Conservation (phyloP, 2,329 filamentous ascomycete species). For the Paecilomyces variotii region DNA sequence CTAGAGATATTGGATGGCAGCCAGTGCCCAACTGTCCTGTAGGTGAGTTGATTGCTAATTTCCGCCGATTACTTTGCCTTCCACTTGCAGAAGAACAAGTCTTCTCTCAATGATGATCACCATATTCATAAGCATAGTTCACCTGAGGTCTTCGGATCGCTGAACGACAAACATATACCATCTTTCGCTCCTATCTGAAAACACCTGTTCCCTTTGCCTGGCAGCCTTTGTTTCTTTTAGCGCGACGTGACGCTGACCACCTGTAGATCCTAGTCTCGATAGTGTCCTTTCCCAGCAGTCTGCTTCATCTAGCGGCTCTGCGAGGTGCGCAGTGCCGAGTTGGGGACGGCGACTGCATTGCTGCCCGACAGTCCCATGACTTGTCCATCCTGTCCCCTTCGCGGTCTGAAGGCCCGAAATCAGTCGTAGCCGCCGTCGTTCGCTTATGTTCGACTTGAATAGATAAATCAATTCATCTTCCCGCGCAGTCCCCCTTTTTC, state of each 20-base stretch:
- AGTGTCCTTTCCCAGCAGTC: too few species aligned
- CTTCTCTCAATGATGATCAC: constrained; percentile 16
- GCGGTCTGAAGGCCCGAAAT: neutral
- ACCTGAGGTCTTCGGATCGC: constrained; percentile 18
- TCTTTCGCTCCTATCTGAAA: constrained; percentile 17
- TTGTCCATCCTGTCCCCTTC: neutral
- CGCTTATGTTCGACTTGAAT: neutral
- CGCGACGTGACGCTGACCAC: neutral
- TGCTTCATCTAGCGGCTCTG: neutral
- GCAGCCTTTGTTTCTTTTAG: neutral
- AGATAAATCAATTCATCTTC: neutral
- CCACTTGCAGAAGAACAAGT: neutral
- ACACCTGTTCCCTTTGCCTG: neutral
- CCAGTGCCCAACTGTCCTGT: neutral
- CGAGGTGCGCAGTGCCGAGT: neutral
- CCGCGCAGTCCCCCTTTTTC: neutral
- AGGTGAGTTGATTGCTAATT: neutral
- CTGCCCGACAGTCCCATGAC: constrained; percentile 5
- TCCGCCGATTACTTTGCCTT: neutral
- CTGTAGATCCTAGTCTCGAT: neutral
- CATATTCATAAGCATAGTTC: constrained; percentile 21
- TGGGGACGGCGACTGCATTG: constrained; percentile 7
- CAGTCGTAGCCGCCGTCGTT: neutral
- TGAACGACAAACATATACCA: constrained; percentile 20
- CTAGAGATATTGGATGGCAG: neutral